phyloP scores from a whole-genome alignment of 768 basidiomycete species.

The Clitopilus passeckerianus region DNA sequence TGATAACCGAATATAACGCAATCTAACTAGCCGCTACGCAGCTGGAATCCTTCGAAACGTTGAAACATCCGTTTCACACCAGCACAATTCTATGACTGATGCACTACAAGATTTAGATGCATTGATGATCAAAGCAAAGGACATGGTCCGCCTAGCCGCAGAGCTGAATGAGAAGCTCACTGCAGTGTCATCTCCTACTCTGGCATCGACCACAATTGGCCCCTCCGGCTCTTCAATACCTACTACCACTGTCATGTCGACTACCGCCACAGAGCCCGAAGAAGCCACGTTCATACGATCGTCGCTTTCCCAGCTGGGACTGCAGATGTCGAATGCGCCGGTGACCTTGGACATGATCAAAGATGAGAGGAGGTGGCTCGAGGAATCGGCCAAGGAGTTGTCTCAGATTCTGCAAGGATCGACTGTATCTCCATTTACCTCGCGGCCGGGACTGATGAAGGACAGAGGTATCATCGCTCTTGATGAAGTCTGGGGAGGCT shows the following conservation, averaged over 20 bases:
- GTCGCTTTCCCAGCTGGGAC: slow-evolving; percentile 85
- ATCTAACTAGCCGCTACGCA: not conserved
- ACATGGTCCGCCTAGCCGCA: slow-evolving; percentile 88
- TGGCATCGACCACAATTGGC: slow-evolving; percentile 17
- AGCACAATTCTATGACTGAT: slow-evolving; percentile 62
- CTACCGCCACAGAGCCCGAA: slow-evolving; percentile 58
- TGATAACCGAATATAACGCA: not conserved
- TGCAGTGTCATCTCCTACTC: slow-evolving; percentile 21
- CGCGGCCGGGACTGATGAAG: slow-evolving; percentile 65
- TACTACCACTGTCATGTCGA: slow-evolving; percentile 16
- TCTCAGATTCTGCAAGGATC: slow-evolving; percentile 57
- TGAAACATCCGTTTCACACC: slow-evolving; percentile 57
- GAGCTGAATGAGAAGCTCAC: slow-evolving; percentile 83
- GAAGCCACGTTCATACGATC: slow-evolving; percentile 85
- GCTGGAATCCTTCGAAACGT: slow-evolving; percentile 74
- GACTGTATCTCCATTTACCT: slow-evolving; percentile 19
- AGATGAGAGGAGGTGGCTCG: slow-evolving; percentile 75
- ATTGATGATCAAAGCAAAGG: slow-evolving; percentile 84
- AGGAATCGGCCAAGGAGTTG: slow-evolving; percentile 80
- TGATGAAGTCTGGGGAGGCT: slow-evolving; percentile 93
- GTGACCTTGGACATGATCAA: slow-evolving; percentile 86
- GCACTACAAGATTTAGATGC: slow-evolving; percentile 87
- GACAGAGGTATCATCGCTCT: slow-evolving; percentile 77
- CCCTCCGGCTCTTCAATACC: slow-evolving; percentile 11
- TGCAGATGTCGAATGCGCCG: slow-evolving; percentile 73